These are phyloP conservation scores for Metarhizium robertsii DNA, from an alignment of 2,329 filamentous ascomycete species.

Conservation along the genomic window DNA sequence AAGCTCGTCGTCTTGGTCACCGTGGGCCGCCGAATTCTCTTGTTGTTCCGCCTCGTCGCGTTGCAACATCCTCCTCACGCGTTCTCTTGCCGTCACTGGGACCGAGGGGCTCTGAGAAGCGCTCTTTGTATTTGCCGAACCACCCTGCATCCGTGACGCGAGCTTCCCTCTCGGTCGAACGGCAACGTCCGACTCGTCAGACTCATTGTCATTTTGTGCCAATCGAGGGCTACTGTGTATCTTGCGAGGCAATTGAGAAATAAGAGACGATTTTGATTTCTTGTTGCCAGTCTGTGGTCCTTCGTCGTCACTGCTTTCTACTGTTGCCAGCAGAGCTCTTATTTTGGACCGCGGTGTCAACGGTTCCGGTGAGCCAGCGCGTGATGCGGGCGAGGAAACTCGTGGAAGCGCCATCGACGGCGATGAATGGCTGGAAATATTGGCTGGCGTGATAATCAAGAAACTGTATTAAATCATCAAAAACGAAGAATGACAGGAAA, in stretches of 20 bases:
- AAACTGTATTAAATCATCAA: not conserved
- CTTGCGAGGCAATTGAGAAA: not conserved
- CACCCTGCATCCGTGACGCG: conserved; percentile 52
- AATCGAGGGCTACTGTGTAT: not conserved
- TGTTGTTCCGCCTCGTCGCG: conserved; percentile 16
- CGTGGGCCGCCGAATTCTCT: conserved; percentile 14
- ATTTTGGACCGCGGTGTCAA: conserved; percentile 47
- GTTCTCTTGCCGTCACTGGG: conserved; percentile 28
- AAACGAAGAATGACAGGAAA: not conserved
- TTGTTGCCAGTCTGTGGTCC: conserved; percentile 3
- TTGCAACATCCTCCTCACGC: conserved; percentile 34
- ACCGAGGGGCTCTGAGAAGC: conserved; percentile 6
- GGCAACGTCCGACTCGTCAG: conserved; percentile 28
- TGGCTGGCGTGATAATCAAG: not conserved
- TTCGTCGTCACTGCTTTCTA: conserved; percentile 43
- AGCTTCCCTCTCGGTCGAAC: conserved; percentile 52
- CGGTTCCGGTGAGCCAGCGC: conserved; percentile 32
- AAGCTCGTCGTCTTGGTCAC: conserved; percentile 25
- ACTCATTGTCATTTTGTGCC: conserved; percentile 29
- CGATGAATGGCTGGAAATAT: not conserved
- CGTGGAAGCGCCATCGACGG: conserved; percentile 38
- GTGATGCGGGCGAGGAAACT: conserved; percentile 34
- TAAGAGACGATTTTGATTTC: conserved; percentile 4
- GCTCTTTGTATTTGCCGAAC: conserved; percentile 4
- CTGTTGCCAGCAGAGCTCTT: conserved; percentile 39